Percentiles rank a stretch among this genome's conserved stretches.
phyloP scores from a whole-genome alignment of 2,329 filamentous ascomycete genomes.

The Fusarium sp. region DNA sequence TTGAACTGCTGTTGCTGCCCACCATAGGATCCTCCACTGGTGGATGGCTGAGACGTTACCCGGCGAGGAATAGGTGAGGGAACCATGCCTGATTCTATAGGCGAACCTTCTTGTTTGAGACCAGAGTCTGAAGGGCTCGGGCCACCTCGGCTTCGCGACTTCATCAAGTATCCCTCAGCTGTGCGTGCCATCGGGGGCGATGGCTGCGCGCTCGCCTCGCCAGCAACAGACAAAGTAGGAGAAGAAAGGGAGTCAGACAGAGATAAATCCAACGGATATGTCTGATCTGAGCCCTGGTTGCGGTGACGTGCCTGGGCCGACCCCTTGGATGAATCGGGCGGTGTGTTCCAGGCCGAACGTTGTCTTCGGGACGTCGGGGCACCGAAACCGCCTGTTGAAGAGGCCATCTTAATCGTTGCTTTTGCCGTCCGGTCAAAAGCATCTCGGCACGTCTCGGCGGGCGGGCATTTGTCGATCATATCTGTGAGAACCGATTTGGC shows the following conservation, averaged over 20 bases:
- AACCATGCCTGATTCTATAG: slow-evolving; percentile 60
- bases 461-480: slow-evolving; percentile 93
- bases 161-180: slow-evolving; percentile 52
- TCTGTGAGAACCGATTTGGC: slow-evolving; percentile 94
- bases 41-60: slow-evolving; percentile 54
- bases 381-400: slow-evolving; percentile 87
- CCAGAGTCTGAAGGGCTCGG: slow-evolving; percentile 52
- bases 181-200: slow-evolving; percentile 58
- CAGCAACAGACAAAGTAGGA: slow-evolving; percentile 56
- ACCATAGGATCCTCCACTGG: slow-evolving; percentile 52
- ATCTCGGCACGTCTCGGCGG: slow-evolving; percentile 93
- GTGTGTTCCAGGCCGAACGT: slow-evolving; percentile 51
- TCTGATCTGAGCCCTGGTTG: slow-evolving; percentile 51
- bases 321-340: slow-evolving; percentile 47
- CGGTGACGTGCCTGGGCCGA: slow-evolving; percentile 47
- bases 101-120: slow-evolving; percentile 51
- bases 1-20: slow-evolving; percentile 54
- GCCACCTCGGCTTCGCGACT: slow-evolving; percentile 48
- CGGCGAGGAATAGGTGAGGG: slow-evolving; percentile 60
- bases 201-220: slow-evolving; percentile 55
- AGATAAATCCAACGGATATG: slow-evolving; percentile 56
- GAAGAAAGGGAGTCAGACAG: slow-evolving; percentile 60
- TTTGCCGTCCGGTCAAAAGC: slow-evolving; percentile 96
- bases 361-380: slow-evolving; percentile 48
- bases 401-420: slow-evolving; percentile 95